phyloP scores from a whole-genome alignment of 2,329 filamentous ascomycete species.

The Hypoxylon sp. region DNA sequence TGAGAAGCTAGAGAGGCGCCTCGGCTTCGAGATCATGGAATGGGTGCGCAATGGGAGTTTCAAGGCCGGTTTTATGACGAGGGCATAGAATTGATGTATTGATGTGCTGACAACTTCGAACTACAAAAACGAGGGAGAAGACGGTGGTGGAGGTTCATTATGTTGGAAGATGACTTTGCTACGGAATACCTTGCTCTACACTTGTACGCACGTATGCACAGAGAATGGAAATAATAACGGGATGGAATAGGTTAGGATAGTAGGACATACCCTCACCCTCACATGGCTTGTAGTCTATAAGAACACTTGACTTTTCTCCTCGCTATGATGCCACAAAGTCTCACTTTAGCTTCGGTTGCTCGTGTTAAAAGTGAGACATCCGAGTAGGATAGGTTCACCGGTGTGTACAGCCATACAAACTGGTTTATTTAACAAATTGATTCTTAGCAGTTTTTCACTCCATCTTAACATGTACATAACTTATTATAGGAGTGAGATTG shows the following conservation, averaged over 20 bases:
- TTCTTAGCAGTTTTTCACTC: background rate
- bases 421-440: background rate
- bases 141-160: background rate
- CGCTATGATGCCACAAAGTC: slow-evolving; percentile 21
- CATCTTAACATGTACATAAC: background rate
- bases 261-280: slow-evolving; percentile 21
- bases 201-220: slow-evolving; percentile 26
- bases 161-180: slow-evolving; percentile 14
- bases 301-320: slow-evolving; percentile 33
- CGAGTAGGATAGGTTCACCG: background rate
- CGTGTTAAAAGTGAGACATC: slow-evolving; percentile 26
- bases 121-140: background rate
- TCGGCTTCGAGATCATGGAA: slow-evolving; percentile 91
- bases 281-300: slow-evolving; percentile 41
- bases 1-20: slow-evolving; percentile 78
- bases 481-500: slow-evolving; percentile 1
- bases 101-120: background rate
- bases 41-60: slow-evolving; percentile 73
- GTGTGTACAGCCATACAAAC: background rate
- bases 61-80: slow-evolving; percentile 47
- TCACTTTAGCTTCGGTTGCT: slow-evolving; percentile 13
- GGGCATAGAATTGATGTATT: slow-evolving; percentile 8
- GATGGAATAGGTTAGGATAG: slow-evolving; percentile 10
- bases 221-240: slow-evolving; percentile 15
- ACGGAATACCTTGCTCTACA: slow-evolving; percentile 16